A percentile compares a stretch with the other conserved stretches of the same genome.
These are phyloP conservation scores for Pichia insulana DNA, from an alignment of 805 yeast genomes.

Conservation along the genomic window DNA sequence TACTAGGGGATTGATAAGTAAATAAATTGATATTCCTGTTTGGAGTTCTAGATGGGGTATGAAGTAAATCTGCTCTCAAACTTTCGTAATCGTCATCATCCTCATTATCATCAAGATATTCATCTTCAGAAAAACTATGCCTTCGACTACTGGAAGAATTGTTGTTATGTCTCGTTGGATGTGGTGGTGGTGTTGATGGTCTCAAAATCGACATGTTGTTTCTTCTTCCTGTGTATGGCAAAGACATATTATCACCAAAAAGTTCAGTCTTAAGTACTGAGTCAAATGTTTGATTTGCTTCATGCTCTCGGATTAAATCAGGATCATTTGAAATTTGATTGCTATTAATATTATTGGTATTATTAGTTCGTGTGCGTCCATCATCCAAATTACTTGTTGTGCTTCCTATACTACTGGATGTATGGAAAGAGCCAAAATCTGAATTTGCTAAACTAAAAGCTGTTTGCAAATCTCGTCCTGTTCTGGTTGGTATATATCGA, in stretches of 20 bases:
- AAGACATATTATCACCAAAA: slow-evolving; percentile 79
- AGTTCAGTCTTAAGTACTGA: slow-evolving; percentile 81
- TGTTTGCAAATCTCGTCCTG: slow-evolving; percentile 81
- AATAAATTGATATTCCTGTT: slow-evolving; percentile 42
- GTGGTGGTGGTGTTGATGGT: slow-evolving; percentile 19
- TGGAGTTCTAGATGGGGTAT: slow-evolving; percentile 29
- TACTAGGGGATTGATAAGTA: slow-evolving; percentile 66
- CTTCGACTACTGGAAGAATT: background rate
- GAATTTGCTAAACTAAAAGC: slow-evolving; percentile 48
- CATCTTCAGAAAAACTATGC: background rate
- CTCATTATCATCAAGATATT: slow-evolving; percentile 2
- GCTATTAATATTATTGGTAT: background rate
- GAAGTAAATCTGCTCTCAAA: slow-evolving; percentile 16
- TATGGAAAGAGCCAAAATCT: slow-evolving; percentile 26
- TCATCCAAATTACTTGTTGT: background rate
- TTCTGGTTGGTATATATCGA: slow-evolving; percentile 79
- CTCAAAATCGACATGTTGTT: slow-evolving; percentile 1
- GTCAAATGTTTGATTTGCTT: slow-evolving; percentile 81
- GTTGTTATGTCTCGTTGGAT: background rate
- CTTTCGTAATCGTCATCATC: background rate
- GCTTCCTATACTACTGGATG: background rate
- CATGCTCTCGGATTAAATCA: slow-evolving; percentile 62
- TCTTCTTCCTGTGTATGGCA: slow-evolving; percentile 11
- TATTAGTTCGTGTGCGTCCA: background rate
- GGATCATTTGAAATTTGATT: slow-evolving; percentile 37